Conservation (phyloP, 108 stramenopile genomes). For the Asterionellopsis glacialis region DNA sequence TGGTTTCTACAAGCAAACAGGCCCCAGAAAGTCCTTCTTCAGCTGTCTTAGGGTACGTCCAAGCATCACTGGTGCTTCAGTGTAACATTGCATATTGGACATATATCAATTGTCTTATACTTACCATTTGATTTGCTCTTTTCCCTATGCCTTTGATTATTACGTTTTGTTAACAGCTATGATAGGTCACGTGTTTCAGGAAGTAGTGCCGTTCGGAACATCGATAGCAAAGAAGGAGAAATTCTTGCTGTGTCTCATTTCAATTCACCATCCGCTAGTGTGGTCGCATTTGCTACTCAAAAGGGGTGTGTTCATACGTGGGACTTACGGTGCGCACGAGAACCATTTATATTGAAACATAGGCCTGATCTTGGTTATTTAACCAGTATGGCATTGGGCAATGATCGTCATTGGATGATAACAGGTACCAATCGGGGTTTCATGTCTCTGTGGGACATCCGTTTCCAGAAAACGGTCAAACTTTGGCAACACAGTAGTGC, state of each 20-base stretch:
- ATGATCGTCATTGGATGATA: slow-evolving; percentile 85
- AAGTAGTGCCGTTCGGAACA: slow-evolving; percentile 31
- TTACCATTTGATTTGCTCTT: too few relatives aligned
- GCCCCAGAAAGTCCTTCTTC: neutral
- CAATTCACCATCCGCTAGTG: slow-evolving; percentile 77
- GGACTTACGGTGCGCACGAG: slow-evolving; percentile 64
- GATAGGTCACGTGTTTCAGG: slow-evolving; percentile 61
- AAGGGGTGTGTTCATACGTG: slow-evolving; percentile 73
- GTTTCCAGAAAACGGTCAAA: slow-evolving; percentile 77
- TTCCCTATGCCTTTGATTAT: too few relatives aligned
- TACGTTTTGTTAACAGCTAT: too few relatives aligned
- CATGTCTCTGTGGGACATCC: slow-evolving; percentile 70
- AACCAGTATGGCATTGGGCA: slow-evolving; percentile 79
- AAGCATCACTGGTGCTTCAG: neutral
- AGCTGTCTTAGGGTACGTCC: neutral
- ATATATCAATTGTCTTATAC: too few relatives aligned
- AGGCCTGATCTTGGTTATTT: slow-evolving; percentile 87
- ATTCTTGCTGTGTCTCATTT: slow-evolving; percentile 88
- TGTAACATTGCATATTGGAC: slow-evolving; percentile 13
- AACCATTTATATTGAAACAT: slow-evolving; percentile 72
- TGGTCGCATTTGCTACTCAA: slow-evolving; percentile 81
- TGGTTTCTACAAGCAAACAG: slow-evolving; percentile 30
- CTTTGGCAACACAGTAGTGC: slow-evolving; percentile 86
- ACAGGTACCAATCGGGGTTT: slow-evolving; percentile 73
- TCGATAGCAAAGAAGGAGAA: slow-evolving; percentile 78